phyloP scores from a whole-genome alignment of 163 green algal genomes.

The Chlamydomonas reinhardtii region DNA sequence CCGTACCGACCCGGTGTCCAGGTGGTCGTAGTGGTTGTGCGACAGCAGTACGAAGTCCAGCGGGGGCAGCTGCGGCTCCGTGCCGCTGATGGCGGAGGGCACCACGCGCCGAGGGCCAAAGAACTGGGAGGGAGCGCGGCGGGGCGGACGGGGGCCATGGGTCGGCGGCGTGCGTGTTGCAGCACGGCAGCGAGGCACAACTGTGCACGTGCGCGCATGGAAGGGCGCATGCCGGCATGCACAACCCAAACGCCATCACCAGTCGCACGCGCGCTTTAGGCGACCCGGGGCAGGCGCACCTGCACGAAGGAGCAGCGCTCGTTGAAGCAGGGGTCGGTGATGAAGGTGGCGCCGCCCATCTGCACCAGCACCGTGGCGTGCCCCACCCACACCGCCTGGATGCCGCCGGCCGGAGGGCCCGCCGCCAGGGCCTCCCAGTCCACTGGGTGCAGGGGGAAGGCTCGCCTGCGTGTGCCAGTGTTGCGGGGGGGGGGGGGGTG shows the following conservation, averaged over 20 bases:
- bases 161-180: too few species aligned
- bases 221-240: too few species aligned
- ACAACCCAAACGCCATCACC: too few species aligned
- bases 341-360: slow-evolving; percentile 77
- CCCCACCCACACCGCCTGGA: slow-evolving; percentile 82
- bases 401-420: slow-evolving; percentile 40
- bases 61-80: slow-evolving; percentile 18
- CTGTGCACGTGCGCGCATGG: too few species aligned
- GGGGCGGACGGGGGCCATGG: neutral
- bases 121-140: slow-evolving; percentile 27
- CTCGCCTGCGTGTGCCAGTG: slow-evolving; percentile 5
- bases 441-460: slow-evolving; percentile 67
- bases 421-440: slow-evolving; percentile 59
- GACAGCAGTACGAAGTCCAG: slow-evolving; percentile 71
- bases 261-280: too few species aligned
- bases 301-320: slow-evolving; percentile 74
- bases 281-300: neutral
- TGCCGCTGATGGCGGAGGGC: slow-evolving; percentile 52
- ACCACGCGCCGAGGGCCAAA: slow-evolving; percentile 77
- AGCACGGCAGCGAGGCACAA: too few species aligned
- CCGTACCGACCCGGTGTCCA: slow-evolving; percentile 70
- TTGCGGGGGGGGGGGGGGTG: too few species aligned
- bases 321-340: slow-evolving; percentile 86
- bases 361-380: slow-evolving; percentile 83
- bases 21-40: slow-evolving; percentile 93